phyloP scores from a whole-genome alignment of 495 filamentous ascomycete species.

The Penicillium soppii region DNA sequence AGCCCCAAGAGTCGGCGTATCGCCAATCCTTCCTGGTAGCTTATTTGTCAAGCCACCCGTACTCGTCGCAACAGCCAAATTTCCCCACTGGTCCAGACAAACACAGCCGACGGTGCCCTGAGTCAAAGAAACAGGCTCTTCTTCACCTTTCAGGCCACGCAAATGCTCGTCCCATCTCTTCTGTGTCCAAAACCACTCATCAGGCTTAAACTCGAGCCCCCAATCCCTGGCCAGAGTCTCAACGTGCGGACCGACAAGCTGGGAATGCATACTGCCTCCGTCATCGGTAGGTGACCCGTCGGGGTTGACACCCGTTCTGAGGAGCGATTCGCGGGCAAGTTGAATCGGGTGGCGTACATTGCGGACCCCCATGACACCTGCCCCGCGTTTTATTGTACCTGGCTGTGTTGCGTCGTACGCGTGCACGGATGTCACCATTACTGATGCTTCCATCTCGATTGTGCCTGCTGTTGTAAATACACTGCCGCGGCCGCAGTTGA shows the following conservation, averaged over 20 bases:
- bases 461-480: constrained; percentile 81
- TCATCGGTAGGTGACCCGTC: constrained; percentile 29
- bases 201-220: constrained; percentile 66
- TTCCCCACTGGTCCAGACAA: constrained; percentile 70
- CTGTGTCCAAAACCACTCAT: constrained; percentile 76
- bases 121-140: constrained; percentile 32
- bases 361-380: constrained; percentile 69
- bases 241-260: constrained; percentile 64
- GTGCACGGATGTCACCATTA: constrained; percentile 68
- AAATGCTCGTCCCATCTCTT: constrained; percentile 81
- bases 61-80: constrained; percentile 76
- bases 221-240: constrained; percentile 65
- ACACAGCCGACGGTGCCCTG: constrained; percentile 87
- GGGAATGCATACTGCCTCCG: constrained; percentile 60
- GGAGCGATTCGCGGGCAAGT: constrained; percentile 69
- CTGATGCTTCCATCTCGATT: constrained; percentile 85
- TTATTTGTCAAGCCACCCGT: constrained; percentile 92
- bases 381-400: constrained; percentile 69
- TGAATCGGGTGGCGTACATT: constrained; percentile 77
- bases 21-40: constrained; percentile 77
- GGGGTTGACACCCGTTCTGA: constrained; percentile 47
- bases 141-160: constrained; percentile 56
- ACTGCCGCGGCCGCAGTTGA: constrained; percentile 82
- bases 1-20: constrained; percentile 82
- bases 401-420: neutral